phyloP scores from a whole-genome alignment of 768 basidiomycete species.

The Tulasnella sp. region DNA sequence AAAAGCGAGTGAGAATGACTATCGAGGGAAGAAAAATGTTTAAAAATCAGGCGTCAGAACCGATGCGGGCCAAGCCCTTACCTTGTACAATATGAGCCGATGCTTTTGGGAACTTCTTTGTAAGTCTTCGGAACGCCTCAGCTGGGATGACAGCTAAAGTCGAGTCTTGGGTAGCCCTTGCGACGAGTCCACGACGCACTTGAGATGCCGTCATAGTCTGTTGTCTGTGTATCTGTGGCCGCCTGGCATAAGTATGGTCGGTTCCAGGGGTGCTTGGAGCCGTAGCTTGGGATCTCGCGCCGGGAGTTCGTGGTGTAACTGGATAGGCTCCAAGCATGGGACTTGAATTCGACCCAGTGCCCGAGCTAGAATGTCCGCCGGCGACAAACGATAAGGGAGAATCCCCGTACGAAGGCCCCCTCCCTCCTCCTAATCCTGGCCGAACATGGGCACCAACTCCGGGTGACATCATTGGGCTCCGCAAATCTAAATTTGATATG shows the following conservation, averaged over 20 bases:
- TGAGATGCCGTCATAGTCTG: neutral
- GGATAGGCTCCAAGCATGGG: neutral
- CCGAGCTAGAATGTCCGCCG: neutral
- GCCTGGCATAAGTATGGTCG: conserved; percentile 23
- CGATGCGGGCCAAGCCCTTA: conserved; percentile 26
- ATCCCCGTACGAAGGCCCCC: neutral
- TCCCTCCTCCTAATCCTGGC: neutral
- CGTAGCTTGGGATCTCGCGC: neutral
- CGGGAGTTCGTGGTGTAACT: neutral
- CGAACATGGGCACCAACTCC: neutral
- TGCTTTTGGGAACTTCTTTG: conserved; percentile 94
- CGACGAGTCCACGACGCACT: conserved; percentile 55
- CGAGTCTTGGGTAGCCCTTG: conserved; percentile 88
- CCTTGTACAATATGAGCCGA: conserved; percentile 95
- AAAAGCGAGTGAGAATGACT: conserved; percentile 94
- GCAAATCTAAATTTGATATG: conserved; percentile 52
- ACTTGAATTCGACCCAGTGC: neutral
- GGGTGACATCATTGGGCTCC: neutral
- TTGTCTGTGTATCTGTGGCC: neutral
- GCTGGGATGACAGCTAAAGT: conserved; percentile 99
- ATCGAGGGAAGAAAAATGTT: conserved; percentile 18
- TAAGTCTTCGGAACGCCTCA: conserved; percentile 87
- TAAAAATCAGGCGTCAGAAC: neutral
- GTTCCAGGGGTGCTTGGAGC: conserved; percentile 10
- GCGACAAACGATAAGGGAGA: neutral